These are phyloP conservation scores for Trichosporon ovoides DNA, from an alignment of 1,284 basidiomycete species.

Conservation along the genomic window DNA sequence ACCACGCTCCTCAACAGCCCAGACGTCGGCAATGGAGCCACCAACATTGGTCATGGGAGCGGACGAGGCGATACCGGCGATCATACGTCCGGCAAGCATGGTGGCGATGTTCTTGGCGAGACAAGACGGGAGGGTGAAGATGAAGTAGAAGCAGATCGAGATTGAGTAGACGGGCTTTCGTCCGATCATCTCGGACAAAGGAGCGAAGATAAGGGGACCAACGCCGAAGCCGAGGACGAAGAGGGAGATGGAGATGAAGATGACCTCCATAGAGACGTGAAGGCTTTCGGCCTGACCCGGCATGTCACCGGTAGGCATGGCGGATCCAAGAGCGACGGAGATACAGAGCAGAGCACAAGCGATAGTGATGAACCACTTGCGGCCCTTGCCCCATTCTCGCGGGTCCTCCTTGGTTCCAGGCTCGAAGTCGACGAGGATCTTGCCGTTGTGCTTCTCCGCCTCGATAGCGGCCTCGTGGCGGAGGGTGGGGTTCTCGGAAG, in stretches of 20 bases:
- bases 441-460: conserved; percentile 19
- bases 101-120: conserved; percentile 50
- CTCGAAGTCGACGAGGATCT: conserved; percentile 33
- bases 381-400: conserved; percentile 30
- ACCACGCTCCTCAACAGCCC: conserved; percentile 48
- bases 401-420: conserved; percentile 31
- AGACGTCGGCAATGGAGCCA: conserved; percentile 51
- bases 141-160: conserved; percentile 48
- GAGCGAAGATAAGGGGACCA: conserved; percentile 48
- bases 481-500: conserved; percentile 9
- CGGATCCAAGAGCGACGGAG: conserved; percentile 47
- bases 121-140: conserved; percentile 51
- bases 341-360: conserved; percentile 33
- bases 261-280: conserved; percentile 46
- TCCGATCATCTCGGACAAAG: conserved; percentile 44
- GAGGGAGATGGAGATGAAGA: conserved; percentile 49
- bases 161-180: conserved; percentile 48
- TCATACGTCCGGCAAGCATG: conserved; percentile 50
- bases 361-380: conserved; percentile 37
- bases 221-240: conserved; percentile 52
- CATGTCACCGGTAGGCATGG: conserved; percentile 51
- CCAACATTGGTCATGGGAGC: conserved; percentile 52
- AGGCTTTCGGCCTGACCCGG: conserved; percentile 41
- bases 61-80: conserved; percentile 50
- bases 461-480: neutral